Percentiles rank a stretch among this genome's conserved stretches.
phyloP scores from a whole-genome alignment of 805 yeast species.

The Ogataea salicorniae region DNA sequence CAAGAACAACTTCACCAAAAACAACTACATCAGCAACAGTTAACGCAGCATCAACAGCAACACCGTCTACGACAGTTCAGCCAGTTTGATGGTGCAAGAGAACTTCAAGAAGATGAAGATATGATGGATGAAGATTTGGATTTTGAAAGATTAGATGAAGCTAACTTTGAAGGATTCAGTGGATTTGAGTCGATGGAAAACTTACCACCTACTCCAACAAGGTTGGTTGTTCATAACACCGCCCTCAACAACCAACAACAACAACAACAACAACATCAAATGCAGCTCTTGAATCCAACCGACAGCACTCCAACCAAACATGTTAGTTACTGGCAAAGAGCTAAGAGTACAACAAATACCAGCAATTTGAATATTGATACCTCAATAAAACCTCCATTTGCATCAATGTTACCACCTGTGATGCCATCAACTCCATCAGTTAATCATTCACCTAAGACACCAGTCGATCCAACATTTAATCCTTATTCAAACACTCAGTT shows the following conservation, averaged over 20 bases:
- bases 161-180: conserved; percentile 24
- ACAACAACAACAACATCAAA: too few species aligned
- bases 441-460: conserved; percentile 25
- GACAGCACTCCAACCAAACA: conserved; percentile 17
- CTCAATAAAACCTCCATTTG: conserved; percentile 9
- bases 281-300: background rate
- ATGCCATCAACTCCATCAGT: conserved; percentile 3
- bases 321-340: conserved; percentile 20
- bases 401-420: conserved; percentile 11
- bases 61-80: background rate
- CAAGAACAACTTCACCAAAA: conserved; percentile 1
- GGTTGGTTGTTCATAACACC: conserved; percentile 17
- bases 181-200: conserved; percentile 19
- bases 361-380: conserved; percentile 3
- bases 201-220: conserved; percentile 42
- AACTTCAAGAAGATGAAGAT: conserved; percentile 8
- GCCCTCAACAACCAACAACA: background rate
- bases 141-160: conserved; percentile 22
- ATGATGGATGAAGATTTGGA: conserved; percentile 26
- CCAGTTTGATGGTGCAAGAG: background rate
- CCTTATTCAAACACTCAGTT: conserved; percentile 1
- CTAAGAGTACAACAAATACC: conserved; percentile 13
- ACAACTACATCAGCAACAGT: background rate
- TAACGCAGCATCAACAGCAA: background rate
- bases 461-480: conserved; percentile 21